Conservation (phyloP, 2,329 filamentous ascomycete genomes). For the Aspergillus sp. region DNA sequence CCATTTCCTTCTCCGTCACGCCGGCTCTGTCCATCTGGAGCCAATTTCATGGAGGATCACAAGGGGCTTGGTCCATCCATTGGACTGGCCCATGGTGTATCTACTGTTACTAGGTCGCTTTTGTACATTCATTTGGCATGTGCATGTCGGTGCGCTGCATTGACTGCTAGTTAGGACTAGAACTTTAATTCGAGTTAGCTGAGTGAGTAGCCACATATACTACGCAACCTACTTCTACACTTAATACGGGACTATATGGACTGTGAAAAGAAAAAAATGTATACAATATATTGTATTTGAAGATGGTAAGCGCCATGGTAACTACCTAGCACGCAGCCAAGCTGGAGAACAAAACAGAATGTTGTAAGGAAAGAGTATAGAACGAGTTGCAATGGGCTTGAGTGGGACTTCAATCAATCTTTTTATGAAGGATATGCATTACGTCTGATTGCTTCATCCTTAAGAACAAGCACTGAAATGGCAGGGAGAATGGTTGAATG, state of each 20-base stretch:
- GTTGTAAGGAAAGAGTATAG: not conserved
- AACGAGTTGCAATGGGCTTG: not conserved
- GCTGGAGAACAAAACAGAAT: not conserved
- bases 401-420: too few relatives aligned
- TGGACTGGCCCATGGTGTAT: not conserved
- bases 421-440: too few relatives aligned
- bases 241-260: too few relatives aligned
- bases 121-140: slow-evolving; percentile 1
- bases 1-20: too few relatives aligned
- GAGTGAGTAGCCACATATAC: too few relatives aligned
- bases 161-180: not conserved
- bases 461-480: too few relatives aligned
- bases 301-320: not conserved
- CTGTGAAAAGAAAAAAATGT: too few relatives aligned
- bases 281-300: too few relatives aligned
- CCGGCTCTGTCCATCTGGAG: not conserved
- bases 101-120: not conserved
- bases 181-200: not conserved
- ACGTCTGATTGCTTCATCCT: too few relatives aligned
- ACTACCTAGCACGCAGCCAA: not conserved
- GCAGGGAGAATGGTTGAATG: not conserved
- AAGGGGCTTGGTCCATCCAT: not conserved
- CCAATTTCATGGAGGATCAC: too few relatives aligned
- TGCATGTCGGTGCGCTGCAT: not conserved
- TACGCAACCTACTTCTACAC: too few relatives aligned